These are phyloP conservation scores for Pythium brachiatum DNA, from an alignment of 352 stramenopile genomes.

Conservation along the genomic window DNA sequence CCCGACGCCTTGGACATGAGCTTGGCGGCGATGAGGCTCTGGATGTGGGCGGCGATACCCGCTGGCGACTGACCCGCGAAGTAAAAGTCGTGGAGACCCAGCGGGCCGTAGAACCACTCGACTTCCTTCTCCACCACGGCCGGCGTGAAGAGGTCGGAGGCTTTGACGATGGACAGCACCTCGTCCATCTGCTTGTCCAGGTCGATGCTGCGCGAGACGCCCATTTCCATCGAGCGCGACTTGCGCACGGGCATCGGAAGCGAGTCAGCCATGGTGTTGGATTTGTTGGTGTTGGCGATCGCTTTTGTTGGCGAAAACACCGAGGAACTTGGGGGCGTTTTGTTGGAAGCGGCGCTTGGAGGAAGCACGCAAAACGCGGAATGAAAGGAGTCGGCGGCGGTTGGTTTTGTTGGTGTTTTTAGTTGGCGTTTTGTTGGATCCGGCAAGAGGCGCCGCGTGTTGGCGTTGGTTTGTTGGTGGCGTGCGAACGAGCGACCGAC, in stretches of 20 bases:
- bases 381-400: constrained; percentile 1
- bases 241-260: constrained; percentile 31
- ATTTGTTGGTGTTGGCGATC: constrained; percentile 1
- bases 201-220: constrained; percentile 51
- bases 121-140: constrained; percentile 63
- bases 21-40: constrained; percentile 77
- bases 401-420: background rate
- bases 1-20: constrained; percentile 79
- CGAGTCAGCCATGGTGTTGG: constrained; percentile 33
- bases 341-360: background rate
- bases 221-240: constrained; percentile 62
- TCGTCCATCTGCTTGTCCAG: constrained; percentile 64
- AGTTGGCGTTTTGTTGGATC: constrained; percentile 5
- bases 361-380: constrained; percentile 20
- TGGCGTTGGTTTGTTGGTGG: constrained; percentile 12
- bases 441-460: constrained; percentile 2
- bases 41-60: constrained; percentile 75
- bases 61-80: constrained; percentile 61
- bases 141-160: constrained; percentile 57
- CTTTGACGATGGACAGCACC: constrained; percentile 55
- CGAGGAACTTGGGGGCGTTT: background rate
- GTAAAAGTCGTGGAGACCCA: constrained; percentile 85
- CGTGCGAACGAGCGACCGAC: no score
- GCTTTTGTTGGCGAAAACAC: no score
- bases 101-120: constrained; percentile 79